Conservation (phyloP, 2,329 filamentous ascomycete species). For the Botrytis hyacinthi region DNA sequence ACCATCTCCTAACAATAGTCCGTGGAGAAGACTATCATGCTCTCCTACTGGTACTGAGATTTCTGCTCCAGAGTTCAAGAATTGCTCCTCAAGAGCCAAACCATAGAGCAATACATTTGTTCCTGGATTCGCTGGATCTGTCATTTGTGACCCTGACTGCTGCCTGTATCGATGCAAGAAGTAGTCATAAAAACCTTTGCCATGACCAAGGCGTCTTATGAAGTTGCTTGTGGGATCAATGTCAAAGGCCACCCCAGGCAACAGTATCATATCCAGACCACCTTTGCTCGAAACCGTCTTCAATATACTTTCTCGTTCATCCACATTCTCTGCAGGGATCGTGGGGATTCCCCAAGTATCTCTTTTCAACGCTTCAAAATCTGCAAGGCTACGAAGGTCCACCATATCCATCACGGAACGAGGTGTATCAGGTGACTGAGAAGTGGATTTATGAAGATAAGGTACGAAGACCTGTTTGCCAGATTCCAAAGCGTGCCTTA, state of each 20-base stretch:
- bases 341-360: slow-evolving; percentile 98
- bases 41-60: slow-evolving; percentile 70
- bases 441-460: slow-evolving; percentile 68
- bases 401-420: slow-evolving; percentile 96
- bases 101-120: slow-evolving; percentile 64
- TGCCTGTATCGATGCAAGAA: slow-evolving; percentile 74
- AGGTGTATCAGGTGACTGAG: slow-evolving; percentile 38
- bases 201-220: slow-evolving; percentile 81
- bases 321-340: slow-evolving; percentile 63
- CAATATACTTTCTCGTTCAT: slow-evolving; percentile 68
- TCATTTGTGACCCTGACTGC: slow-evolving; percentile 34
- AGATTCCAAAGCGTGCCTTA: slow-evolving; percentile 70
- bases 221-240: slow-evolving; percentile 48
- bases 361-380: slow-evolving; percentile 72
- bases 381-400: slow-evolving; percentile 65
- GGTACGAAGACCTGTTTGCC: slow-evolving; percentile 91
- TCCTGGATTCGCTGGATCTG: slow-evolving; percentile 52
- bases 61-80: slow-evolving; percentile 58
- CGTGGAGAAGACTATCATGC: slow-evolving; percentile 78
- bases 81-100: slow-evolving; percentile 81
- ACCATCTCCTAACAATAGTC: slow-evolving; percentile 71
- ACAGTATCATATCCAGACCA: slow-evolving; percentile 78
- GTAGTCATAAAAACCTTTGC: slow-evolving; percentile 95
- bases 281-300: slow-evolving; percentile 50
- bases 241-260: slow-evolving; percentile 94